A percentile compares a stretch with the other conserved stretches of the same genome.
phyloP scores from a whole-genome alignment of 208 protist species.

The Histomonas meleagridis region DNA sequence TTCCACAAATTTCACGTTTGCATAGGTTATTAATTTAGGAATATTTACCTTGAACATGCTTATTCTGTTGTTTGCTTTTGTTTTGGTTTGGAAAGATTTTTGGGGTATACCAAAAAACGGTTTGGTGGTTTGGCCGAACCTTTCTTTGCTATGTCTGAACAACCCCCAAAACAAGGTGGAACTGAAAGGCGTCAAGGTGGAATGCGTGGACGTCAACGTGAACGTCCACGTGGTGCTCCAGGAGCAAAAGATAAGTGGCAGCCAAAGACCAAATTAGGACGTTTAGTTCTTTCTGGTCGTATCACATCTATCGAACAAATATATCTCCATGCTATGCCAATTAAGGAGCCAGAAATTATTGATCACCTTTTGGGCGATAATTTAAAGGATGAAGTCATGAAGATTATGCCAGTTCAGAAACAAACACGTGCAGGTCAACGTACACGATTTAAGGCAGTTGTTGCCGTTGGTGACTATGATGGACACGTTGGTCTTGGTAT shows the following conservation, averaged over 20 bases:
- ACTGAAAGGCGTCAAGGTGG: constrained; percentile 38
- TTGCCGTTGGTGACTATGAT: constrained; percentile 90
- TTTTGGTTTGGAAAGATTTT: no score
- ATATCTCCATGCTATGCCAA: constrained; percentile 94
- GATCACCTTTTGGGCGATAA: constrained; percentile 76
- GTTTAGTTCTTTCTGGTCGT: constrained; percentile 74
- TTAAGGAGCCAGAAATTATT: constrained; percentile 99
- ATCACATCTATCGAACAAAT: constrained; percentile 92
- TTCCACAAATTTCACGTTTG: no score
- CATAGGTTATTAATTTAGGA: no score
- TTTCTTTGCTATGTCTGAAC: not conserved
- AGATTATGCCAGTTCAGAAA: constrained; percentile 98
- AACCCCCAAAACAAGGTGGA: constrained; percentile 37
- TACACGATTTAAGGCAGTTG: constrained; percentile 97
- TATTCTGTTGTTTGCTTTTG: no score
- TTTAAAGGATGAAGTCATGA: constrained; percentile 87
- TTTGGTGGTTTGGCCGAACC: not conserved
- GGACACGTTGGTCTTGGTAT: constrained; percentile 94
- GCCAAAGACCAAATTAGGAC: constrained; percentile 95
- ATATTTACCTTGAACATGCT: no score
- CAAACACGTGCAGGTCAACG: constrained; percentile 96
- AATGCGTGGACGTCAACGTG: constrained; percentile 38
- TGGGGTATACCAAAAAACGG: no score
- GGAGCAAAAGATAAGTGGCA: constrained; percentile 79
- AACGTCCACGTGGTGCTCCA: constrained; percentile 45